These are phyloP conservation scores for Canavalia gladiata DNA, from an alignment of 306 rosid genomes.

Conservation along the genomic window DNA sequence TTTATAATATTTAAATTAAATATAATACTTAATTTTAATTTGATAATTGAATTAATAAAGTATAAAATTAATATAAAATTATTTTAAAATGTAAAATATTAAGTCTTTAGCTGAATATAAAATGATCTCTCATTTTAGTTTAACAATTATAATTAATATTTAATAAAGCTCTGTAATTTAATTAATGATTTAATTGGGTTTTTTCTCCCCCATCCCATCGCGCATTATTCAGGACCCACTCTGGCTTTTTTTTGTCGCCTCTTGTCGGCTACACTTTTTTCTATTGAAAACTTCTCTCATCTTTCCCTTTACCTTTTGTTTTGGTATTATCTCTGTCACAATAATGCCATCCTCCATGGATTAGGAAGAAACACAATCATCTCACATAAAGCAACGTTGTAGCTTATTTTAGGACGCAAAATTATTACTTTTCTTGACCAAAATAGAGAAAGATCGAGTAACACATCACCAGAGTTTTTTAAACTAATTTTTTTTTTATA, in stretches of 20 bases:
- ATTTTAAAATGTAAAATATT: not conserved
- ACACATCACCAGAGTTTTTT: not conserved
- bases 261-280: slow-evolving; percentile 46
- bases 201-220: not conserved
- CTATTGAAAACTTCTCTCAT: slow-evolving; percentile 22
- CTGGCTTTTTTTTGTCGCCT: slow-evolving; percentile 53
- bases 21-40: too few species aligned
- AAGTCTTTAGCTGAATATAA: too few species aligned
- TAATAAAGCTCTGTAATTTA: too few species aligned
- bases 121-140: too few species aligned
- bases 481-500: too few species aligned
- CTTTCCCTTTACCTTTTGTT: slow-evolving; percentile 3
- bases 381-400: slow-evolving; percentile 32
- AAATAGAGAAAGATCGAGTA: not conserved
- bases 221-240: slow-evolving; percentile 64
- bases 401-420: slow-evolving; percentile 30
- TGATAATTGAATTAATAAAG: too few species aligned
- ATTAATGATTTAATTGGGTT: too few species aligned
- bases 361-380: slow-evolving; percentile 35
- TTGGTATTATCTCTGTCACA: slow-evolving; percentile 37
- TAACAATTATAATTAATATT: too few species aligned
- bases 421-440: slow-evolving; percentile 14
- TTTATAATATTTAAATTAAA: too few species aligned
- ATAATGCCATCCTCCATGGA: slow-evolving; percentile 6
- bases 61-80: not conserved